Base-by-base conservation (phyloP, 139 green algal genomes). In the Micromonas pusilla region DNA sequence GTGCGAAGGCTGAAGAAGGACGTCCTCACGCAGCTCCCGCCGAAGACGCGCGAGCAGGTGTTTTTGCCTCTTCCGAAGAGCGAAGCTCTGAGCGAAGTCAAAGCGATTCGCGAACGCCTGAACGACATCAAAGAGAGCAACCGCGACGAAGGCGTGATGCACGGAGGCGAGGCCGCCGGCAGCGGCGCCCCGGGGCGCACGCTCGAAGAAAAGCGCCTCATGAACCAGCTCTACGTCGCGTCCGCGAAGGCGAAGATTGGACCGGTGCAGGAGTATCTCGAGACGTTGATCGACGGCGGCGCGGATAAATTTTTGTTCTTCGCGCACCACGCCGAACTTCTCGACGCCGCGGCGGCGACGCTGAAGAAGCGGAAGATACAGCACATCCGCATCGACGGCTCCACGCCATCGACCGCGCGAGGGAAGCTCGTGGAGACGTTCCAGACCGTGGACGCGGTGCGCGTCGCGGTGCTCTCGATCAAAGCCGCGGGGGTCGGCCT, bases 241-340 rank as follows among this genome's bases (percentile, higher is more conserved):
- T 93, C 82, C 0, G 92, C 91, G 0, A 30, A 67, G 16, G 57
- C 90, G 45, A 97, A 97, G 89, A 79, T 86, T 21, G 80, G 80
- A 74, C 62, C 83, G 25, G 86, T 90, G 33, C 73, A 85, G 45
- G 83, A 89, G 38, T 93, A 94, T 78, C 72, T 96, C 1, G 31
- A 64, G 0, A 82, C 86, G 5, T 67, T 94, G 66, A 68, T 93
- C 52, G 86, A 90, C 9, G 32, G 54, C 20, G 25, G 37, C 32
- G 80, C 92, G 6, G 70, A 85, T 38, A 98, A 98, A 88, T 92
- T 97, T 75, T 83, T 98, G 0, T 65, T 97, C 5, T 98, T 98
- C 79, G 93, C 88, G 19, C 94, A 98, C 85, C 94, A 98, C 87
- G 77, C 70, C 80, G 64, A 73, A 16, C 65, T 97, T 82, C 84